Evolutionary conservation across 2,329 filamentous ascomycete genomes (phyloP), one percentile per base, ranked within the genome.

Genomic region (Iodosphaeria phyllophila): DNA sequence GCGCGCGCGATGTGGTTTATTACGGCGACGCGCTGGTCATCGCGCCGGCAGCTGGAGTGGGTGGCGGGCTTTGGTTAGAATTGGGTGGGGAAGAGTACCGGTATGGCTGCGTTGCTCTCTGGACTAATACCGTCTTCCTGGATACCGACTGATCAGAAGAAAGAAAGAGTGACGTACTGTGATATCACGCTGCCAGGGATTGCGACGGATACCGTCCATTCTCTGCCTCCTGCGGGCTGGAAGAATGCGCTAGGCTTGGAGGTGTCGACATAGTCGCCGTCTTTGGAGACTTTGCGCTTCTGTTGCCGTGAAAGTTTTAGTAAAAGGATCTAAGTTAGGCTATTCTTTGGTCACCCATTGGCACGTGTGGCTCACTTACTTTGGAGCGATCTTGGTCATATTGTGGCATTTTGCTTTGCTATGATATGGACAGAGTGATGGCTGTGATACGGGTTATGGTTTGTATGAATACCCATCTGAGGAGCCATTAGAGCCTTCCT

Each of bases 1-100:
- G 79, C 78, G 26, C 82, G 76, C 5, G 80, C 80, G 26, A 92
- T 72, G 34, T 75, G 72, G 6, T 71, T 77, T 2, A 73, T 74
- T 23, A 77, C 58, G 23, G 64, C 60, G 18, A 74, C 80, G 43
- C 80, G 74, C 42, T 79, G 72, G 31, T 91, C 79, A 33, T 74
- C 68, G 7, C 73, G 76, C 29, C 67, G 58, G 18, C 73, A 70
- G 43, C 76, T 83, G 36, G 24, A 24, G 18, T n/a, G 13, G 28
- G 5, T 35, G 35, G 19, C 23, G 11, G 24, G 20, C 28, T 24
- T 20, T 20, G 16, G 24, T 24, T 5, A 28, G 6, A 18, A 10
- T n/a, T 4, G 8, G 11, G 22, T 9, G n/a, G 22, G 25, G n/a
- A 23, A 17, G 20, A 26, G 13, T 5, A 16, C 9, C 10, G 12